A percentile compares a stretch with the other conserved stretches of the same genome.
phyloP scores from a whole-genome alignment of 2,329 filamentous ascomycete species.

The Fusarium redolens region DNA sequence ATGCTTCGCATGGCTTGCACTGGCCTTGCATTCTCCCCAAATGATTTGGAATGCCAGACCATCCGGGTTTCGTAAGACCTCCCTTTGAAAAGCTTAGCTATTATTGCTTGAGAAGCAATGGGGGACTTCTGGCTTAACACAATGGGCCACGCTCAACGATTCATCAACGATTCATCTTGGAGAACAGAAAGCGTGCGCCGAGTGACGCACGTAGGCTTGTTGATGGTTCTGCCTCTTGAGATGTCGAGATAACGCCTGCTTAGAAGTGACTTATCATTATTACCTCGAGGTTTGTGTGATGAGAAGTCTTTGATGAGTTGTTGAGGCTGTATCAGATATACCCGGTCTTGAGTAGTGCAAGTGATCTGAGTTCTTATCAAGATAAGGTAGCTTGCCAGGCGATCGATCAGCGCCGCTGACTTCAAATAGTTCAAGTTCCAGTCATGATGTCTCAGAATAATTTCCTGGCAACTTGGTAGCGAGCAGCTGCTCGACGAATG shows the following conservation, averaged over 20 bases:
- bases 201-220: neutral
- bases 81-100: too few species aligned
- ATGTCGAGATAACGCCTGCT: accelerated
- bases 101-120: too few species aligned
- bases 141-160: too few species aligned
- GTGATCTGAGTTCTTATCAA: neutral
- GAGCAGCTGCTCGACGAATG: neutral
- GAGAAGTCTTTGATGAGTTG: neutral
- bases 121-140: too few species aligned
- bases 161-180: too few species aligned
- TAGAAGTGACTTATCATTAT: accelerated
- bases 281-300: accelerated
- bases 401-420: neutral
- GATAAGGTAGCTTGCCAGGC: neutral
- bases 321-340: neutral
- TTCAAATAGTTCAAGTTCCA: neutral
- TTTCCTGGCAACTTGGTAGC: neutral
- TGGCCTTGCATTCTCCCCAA: neutral
- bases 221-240: neutral
- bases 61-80: neutral
- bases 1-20: neutral
- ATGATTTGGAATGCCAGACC: accelerated
- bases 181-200: too few species aligned
- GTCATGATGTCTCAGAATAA: neutral
- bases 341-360: neutral